Evolutionary conservation across 805 yeast genomes (phyloP).

Genomic region (Kuraishia piskuri): DNA sequence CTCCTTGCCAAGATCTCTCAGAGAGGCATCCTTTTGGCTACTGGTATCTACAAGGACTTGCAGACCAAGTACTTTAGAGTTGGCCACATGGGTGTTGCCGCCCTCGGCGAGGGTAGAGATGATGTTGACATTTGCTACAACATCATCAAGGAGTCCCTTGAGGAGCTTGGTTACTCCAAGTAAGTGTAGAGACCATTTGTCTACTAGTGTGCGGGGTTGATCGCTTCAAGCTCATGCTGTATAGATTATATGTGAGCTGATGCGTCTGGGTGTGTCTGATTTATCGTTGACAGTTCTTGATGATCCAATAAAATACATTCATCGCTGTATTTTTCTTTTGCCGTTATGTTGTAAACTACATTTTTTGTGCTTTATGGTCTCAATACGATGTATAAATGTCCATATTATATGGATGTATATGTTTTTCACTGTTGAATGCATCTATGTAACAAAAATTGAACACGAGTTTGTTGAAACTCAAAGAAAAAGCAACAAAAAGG

Average conservation of each 20-base stretch:
- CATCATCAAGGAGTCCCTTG: constrained; percentile 35
- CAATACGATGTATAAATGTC: too few species aligned
- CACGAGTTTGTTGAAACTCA: not conserved
- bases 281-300: not conserved
- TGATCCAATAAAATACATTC: not conserved
- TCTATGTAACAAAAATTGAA: not conserved
- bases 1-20: constrained; percentile 48
- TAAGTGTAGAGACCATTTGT: not conserved
- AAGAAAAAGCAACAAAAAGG: not conserved
- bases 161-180: constrained; percentile 25
- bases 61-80: constrained; percentile 81
- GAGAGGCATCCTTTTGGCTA: constrained; percentile 74
- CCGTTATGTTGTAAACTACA: too few species aligned
- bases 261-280: not conserved
- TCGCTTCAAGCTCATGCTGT: not conserved
- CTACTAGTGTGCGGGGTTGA: too few species aligned
- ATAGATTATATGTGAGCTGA: not conserved
- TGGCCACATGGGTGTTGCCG: constrained; percentile 93
- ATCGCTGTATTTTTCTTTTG: too few species aligned
- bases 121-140: constrained; percentile 44
- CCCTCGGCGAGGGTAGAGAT: constrained; percentile 42
- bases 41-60: constrained; percentile 80
- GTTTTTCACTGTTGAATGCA: not conserved
- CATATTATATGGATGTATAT: not conserved
- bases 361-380: not conserved